phyloP scores from a whole-genome alignment of 768 basidiomycete genomes.

The Phylloporus arenicola region DNA sequence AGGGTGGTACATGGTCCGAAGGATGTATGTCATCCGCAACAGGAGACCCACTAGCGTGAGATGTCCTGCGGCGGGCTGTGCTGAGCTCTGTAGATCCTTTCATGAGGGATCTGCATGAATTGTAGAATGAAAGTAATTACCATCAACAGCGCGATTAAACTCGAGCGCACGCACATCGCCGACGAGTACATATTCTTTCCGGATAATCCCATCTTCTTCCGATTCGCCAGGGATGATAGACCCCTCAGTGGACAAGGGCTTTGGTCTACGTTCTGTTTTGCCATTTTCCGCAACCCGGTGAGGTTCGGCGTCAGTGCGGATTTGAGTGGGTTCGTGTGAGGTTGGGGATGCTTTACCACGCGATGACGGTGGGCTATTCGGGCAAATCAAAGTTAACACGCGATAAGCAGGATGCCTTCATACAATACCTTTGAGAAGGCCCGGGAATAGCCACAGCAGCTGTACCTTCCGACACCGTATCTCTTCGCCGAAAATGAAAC shows the following conservation, averaged over 20 bases:
- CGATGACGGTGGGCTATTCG: constrained; percentile 11
- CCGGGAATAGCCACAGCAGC: background rate
- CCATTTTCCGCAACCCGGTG: constrained; percentile 6
- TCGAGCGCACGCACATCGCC: constrained; percentile 88
- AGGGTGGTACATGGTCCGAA: constrained; percentile 31
- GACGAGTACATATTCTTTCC: constrained; percentile 90
- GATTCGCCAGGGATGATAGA: constrained; percentile 79
- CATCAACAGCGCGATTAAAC: constrained; percentile 88
- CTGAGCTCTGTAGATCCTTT: constrained; percentile 50
- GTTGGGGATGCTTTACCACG: constrained; percentile 16
- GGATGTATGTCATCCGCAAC: constrained; percentile 41
- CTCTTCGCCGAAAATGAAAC: constrained; percentile 58
- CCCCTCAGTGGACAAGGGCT: constrained; percentile 45
- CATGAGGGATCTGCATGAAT: constrained; percentile 8
- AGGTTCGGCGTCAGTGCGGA: constrained; percentile 9
- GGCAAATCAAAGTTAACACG: background rate
- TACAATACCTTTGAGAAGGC: constrained; percentile 20
- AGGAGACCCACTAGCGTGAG: constrained; percentile 46
- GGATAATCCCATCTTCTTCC: constrained; percentile 73
- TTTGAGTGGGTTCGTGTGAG: constrained; percentile 11
- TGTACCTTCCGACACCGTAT: constrained; percentile 13
- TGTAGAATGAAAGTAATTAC: constrained; percentile 37
- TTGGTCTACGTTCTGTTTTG: constrained; percentile 13
- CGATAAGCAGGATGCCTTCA: background rate
- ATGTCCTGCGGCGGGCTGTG: constrained; percentile 50